Evolutionary conservation across 2,329 filamentous ascomycete genomes (phyloP).

Genomic region (Pseudogymnoascus sp.): DNA sequence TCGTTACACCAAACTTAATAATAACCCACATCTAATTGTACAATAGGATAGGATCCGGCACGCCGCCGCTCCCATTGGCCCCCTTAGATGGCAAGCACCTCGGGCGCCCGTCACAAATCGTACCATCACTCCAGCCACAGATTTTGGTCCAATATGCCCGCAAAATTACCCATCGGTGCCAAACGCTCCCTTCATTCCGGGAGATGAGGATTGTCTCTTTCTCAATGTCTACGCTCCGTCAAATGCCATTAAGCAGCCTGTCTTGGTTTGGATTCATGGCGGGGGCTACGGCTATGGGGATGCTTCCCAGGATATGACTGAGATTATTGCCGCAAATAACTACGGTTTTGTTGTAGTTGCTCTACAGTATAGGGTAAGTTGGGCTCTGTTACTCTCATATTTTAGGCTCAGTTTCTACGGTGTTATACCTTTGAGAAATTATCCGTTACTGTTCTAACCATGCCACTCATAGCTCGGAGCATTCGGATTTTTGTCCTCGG

Average conservation of each 20-base stretch:
- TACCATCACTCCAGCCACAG: neutral
- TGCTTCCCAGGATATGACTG: slow-evolving; percentile 9
- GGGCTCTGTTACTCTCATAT: neutral
- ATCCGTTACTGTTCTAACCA: neutral
- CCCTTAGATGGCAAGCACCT: slow-evolving; percentile 19
- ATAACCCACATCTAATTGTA: neutral
- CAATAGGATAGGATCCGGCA: neutral
- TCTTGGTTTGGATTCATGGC: slow-evolving; percentile 24
- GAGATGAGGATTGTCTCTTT: slow-evolving; percentile 28
- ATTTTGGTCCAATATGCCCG: neutral
- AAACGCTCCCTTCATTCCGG: slow-evolving; percentile 9
- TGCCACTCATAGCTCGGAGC: slow-evolving; percentile 28
- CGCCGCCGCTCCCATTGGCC: slow-evolving; percentile 8
- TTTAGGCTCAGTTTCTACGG: neutral
- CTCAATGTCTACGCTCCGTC: slow-evolving; percentile 23
- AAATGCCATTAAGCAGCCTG: slow-evolving; percentile 21
- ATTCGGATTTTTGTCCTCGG: slow-evolving; percentile 41
- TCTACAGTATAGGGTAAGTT: slow-evolving; percentile 35
- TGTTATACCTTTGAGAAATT: neutral
- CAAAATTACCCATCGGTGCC: neutral
- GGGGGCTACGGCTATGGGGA: slow-evolving; percentile 12
- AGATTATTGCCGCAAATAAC: slow-evolving; percentile 37
- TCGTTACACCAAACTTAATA: neutral
- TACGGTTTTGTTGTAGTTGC: slow-evolving; percentile 39
- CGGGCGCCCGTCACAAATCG: slow-evolving; percentile 20